A percentile compares a stretch with the other conserved stretches of the same genome.
Conservation (phyloP, 805 yeast species). For the Monosporozyma servazzii region DNA sequence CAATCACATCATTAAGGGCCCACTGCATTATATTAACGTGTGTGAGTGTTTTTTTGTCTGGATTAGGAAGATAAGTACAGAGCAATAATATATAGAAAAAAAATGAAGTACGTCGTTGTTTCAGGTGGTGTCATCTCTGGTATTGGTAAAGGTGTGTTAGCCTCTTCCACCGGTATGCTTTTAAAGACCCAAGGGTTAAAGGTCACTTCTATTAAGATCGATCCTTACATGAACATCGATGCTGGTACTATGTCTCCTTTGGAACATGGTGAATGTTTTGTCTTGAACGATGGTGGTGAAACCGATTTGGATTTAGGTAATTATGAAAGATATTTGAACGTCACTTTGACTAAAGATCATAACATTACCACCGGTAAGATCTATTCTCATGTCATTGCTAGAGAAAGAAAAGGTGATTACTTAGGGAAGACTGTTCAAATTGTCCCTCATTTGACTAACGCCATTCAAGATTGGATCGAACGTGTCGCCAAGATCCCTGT, state of each 20-base stretch:
- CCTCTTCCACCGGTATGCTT: constrained; percentile 92
- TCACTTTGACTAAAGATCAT: constrained; percentile 87
- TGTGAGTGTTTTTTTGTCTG: background rate
- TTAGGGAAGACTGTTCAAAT: constrained; percentile 99
- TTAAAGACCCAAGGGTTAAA: constrained; percentile 89
- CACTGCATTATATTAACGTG: background rate
- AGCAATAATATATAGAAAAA: background rate
- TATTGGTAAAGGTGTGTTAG: constrained; percentile 97
- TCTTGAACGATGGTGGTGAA: constrained; percentile 97
- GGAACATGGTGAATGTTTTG: constrained; percentile 99
- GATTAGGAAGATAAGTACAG: background rate
- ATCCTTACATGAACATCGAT: constrained; percentile 98
- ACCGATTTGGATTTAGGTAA: constrained; percentile 97
- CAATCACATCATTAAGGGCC: background rate
- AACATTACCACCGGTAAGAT: constrained; percentile 98
- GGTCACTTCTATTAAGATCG: constrained; percentile 95
- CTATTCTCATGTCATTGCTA: constrained; percentile 86
- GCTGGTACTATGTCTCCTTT: constrained; percentile 99
- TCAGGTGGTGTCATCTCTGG: constrained; percentile 99
- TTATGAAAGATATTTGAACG: constrained; percentile 92
- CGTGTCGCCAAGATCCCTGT: constrained; percentile 86
- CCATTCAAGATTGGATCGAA: constrained; percentile 98
- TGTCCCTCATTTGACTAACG: constrained; percentile 95
- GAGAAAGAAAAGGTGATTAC: constrained; percentile 93
- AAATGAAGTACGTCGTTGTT: constrained; percentile 97